Evolutionary conservation across 208 protist species (phyloP), one percentile per base, ranked within the genome.

Genomic region (Trypanosoma platydactyli): DNA sequence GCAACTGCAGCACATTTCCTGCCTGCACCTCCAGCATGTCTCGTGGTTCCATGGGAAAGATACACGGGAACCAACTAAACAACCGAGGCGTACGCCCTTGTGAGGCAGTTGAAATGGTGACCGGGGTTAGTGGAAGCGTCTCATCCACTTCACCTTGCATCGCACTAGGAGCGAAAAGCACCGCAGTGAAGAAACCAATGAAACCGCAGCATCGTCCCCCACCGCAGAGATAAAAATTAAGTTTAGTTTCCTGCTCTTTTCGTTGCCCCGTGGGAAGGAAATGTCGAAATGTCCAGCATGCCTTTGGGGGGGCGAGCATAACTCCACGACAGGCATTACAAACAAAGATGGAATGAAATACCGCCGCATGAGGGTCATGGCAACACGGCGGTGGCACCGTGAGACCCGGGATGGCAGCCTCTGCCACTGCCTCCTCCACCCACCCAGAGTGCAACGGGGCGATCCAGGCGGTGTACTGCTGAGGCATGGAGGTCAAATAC

Each of bases 31-130:
- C 78, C 60, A 66, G n/a, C 35, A 84, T 44, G 52, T 81, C 71
- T 20, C 58, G 25, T 30, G 85, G 84, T n/a, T 82, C 79, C 1
- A 92, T 41, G 0, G 86, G 57, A 57, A 95, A 83, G 25, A 86
- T 53, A 73, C 77, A 88, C 0, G 91, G 91, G 68, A 96, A 96
- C 88, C 91, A 96, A 71, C 91, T 96, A 74, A 85, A 94, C 80
- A 96, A 81, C 54, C 68, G 77, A 24, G 33, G 29, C 18, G 91
- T 94, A 38, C 86, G 80, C 4, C 42, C 58, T 12, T 62, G 16
- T 25, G 64, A 66, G 0, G 49, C 12, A 16, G 76, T 81, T n/a
- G 66, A 63, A 48, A 77, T 30, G 18, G 56, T 70, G 16, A 46
- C 64, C n/a, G 41, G 15, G 50, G 22, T 16, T 38, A 24, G 7